Evolutionary conservation across 2,329 filamentous ascomycete species (phyloP), one percentile per base, ranked within the genome.

Genomic region (Fusarium heterosporum): DNA sequence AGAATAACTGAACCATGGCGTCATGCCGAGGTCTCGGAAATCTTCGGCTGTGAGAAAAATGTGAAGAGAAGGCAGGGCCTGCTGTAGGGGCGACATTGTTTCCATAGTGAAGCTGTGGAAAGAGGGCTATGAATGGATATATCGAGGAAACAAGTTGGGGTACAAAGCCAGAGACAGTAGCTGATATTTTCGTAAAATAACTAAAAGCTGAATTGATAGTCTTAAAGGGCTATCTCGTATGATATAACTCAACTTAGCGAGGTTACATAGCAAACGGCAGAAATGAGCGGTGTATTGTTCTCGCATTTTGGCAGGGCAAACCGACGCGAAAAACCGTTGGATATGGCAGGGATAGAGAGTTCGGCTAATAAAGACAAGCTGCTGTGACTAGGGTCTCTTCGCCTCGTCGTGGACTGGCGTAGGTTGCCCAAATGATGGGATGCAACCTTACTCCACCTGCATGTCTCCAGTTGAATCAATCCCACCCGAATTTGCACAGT

Each of bases 1-100:
- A 4, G 57, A 56, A 54, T 69, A 69, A 13, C 61, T 69, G 45
- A 69, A 69, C 65, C 65, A 69, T 17, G 66, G 66, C 25, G 56
- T 66, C 57, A 69, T 51, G 32, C 66, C 66, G 13, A 69, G 22
- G 17, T 56, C 49, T 17, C 69, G 57, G 10, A 55, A 28, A 11
- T 69, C 46, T 22, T 66, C 54, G 29, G 46, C 38, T 8, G 6
- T 47, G 9, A 69, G 3, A 4, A 19, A 51, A 22, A 69, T 30
- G 1, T 69, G 17, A 8, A 68, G 30, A 16, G 52, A 14, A n/a
- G 55, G 48, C 5, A 68, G 32, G 2, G 60, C 52, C 6, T 57
- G 30, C 8, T 56, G n/a, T 26, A 68, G n/a, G 19, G 49, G 55
- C 25, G 65, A 29, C 64, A 68, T 68, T 9, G 55, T 57, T 49